Conservation (phyloP, 2,329 filamentous ascomycete species). For the Neopestalotiopsis clavispora region DNA sequence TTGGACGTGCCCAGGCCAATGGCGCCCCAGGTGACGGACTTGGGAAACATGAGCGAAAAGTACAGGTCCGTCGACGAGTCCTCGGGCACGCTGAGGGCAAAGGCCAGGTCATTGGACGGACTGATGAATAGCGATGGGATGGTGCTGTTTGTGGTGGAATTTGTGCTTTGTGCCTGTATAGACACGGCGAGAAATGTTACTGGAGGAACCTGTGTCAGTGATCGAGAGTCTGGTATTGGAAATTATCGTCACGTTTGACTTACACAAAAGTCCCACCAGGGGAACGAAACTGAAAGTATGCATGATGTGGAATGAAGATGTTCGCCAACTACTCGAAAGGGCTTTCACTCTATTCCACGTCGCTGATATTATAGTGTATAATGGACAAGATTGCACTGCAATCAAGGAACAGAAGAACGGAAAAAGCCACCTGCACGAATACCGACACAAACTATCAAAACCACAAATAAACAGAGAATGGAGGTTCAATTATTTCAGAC, state of each 20-base stretch:
- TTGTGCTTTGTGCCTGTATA: constrained; percentile 25
- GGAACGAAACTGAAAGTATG: background rate
- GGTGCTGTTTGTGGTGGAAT: constrained; percentile 21
- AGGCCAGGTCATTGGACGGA: constrained; percentile 48
- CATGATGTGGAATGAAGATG: background rate
- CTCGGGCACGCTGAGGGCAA: constrained; percentile 78
- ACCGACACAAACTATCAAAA: background rate
- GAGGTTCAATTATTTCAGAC: background rate
- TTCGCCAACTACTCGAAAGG: background rate
- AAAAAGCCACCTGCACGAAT: background rate
- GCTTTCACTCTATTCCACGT: background rate
- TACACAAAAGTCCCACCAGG: constrained; percentile 7
- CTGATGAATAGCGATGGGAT: constrained; percentile 34
- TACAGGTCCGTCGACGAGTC: constrained; percentile 56
- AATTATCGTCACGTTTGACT: background rate
- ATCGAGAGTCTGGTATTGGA: background rate
- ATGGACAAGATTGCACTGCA: background rate
- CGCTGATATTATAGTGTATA: background rate
- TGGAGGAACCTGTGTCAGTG: background rate
- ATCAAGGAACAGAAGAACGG: background rate
- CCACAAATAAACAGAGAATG: background rate
- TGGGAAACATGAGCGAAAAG: constrained; percentile 57
- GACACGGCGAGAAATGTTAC: constrained; percentile 14
- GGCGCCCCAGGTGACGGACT: constrained; percentile 54
- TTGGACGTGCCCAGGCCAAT: constrained; percentile 58